phyloP scores from a whole-genome alignment of 2,329 filamentous ascomycete species.

The Zasmidium citrigriseum region DNA sequence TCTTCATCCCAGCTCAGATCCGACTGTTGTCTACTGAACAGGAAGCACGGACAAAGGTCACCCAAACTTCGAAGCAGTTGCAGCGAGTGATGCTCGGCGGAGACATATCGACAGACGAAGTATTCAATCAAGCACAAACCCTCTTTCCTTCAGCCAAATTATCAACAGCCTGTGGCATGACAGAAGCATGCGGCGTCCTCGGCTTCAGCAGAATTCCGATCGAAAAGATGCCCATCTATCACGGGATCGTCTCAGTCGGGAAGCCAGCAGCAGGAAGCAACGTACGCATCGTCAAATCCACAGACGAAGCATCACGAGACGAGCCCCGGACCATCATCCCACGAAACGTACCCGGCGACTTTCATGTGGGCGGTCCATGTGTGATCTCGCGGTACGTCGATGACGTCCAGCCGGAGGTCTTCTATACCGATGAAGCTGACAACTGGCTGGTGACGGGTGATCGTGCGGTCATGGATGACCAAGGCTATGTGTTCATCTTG shows the following conservation, averaged over 20 bases:
- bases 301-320: not conserved
- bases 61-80: not conserved
- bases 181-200: not conserved
- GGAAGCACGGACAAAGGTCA: no score
- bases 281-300: not conserved
- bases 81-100: not conserved
- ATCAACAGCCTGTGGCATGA: not conserved
- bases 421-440: not conserved
- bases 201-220: not conserved
- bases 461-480: slow-evolving; percentile 11
- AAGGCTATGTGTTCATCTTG: slow-evolving; percentile 14
- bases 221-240: not conserved
- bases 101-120: not conserved
- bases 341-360: not conserved
- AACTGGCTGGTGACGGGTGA: slow-evolving; percentile 24
- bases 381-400: not conserved
- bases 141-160: not conserved
- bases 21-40: no score
- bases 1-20: no score
- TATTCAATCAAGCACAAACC: not conserved
- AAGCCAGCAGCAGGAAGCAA: not conserved
- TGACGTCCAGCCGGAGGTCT: not conserved
- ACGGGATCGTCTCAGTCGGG: not conserved
- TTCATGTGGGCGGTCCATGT: not conserved
- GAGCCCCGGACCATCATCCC: no score